Base-by-base conservation (phyloP, 768 basidiomycete species). In the Gloeopeniophorella convolvens region DNA sequence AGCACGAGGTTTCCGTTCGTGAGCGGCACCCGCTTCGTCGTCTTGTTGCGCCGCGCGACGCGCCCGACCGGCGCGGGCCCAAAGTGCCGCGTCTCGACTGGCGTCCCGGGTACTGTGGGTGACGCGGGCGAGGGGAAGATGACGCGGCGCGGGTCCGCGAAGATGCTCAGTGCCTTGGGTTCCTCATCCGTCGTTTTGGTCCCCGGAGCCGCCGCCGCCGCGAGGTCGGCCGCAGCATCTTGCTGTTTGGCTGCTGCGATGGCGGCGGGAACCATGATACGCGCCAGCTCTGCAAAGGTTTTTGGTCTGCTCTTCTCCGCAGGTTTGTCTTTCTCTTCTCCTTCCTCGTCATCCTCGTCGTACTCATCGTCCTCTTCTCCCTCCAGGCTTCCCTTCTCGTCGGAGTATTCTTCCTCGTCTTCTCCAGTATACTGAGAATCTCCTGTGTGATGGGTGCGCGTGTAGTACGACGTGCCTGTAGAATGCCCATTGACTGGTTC, bases 1-100 rank as follows among this genome's bases (percentile, higher is more conserved):
- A 93, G 72, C 13, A 95, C 89, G 36, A 95, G 75, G 64, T 96
- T 90, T 7, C 94, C 94, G 61, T 88, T 83, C 36, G 85, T 91
- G 49, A 91, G 71, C 55, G 82, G 82, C 15, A 96, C 86, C 16
- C 83, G 78, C 63, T 89, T 89, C 70, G 82, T 92, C 6, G 70
- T 70, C 68, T 78, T 78, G 43, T 86, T 80, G 50, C 92, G 73
- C 43, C 92, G 77, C 30, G 81, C 67, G 24, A 85, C 72, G n/a
- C 89, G 80, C 32, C 91, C 88, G 23, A 77, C 67, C 6, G 92
- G 92, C 1, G 89, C 87, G 13, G 91, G 89, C 4, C 92, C 92
- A 66, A 90, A 95, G 65, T 94, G 90, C 37, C 78, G 79, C 10
- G 85, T 89, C 57, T 80, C 80, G 1, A 75, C 55, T 0, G 79